A percentile compares a stretch with the other conserved stretches of the same genome.
These are phyloP conservation scores for grape (Vitis vinifera) DNA, from an alignment of 164 flowering plant species.

Conservation along the genomic window ASM3070453v1 NC_081821.1:7188501-7189000, in stretches of 20 bases:
- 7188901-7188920: not conserved
- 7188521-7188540: constrained; percentile 48
- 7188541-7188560: constrained; percentile 29
- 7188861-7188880: not conserved
- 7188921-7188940: not conserved
- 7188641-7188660: constrained; percentile 26
- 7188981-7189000: too few relatives aligned
- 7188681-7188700: constrained; percentile 47
- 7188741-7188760: not conserved
- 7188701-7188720: constrained; percentile 54
- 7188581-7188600: constrained; percentile 19
- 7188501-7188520: constrained; percentile 79
- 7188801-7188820: not conserved
- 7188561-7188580: constrained; percentile 21
- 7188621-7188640: constrained; percentile 24
- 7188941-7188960: not conserved
- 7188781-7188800: not conserved
- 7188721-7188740: constrained; percentile 39
- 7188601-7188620: constrained; percentile 17
- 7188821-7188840: not conserved
- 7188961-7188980: not conserved
- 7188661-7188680: constrained; percentile 32
- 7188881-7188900: not conserved
- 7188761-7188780: not conserved
- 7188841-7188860: not conserved